These are phyloP conservation scores for Hanseniaspora nectarophila DNA, from an alignment of 805 yeast genomes.

Conservation along the genomic window DNA sequence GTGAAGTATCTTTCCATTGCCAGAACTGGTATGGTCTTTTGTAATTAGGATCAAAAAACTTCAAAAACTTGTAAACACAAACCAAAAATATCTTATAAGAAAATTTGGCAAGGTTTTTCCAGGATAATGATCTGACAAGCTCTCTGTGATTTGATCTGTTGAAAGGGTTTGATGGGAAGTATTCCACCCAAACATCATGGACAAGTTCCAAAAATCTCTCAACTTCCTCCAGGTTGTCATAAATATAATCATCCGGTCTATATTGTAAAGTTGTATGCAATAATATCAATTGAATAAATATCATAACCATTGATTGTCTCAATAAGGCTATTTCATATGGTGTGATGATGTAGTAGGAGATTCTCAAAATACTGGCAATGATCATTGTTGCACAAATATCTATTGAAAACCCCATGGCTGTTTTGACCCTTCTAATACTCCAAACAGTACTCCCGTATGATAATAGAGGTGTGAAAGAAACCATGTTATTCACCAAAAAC, in stretches of 20 bases:
- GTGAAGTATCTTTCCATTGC: conserved; percentile 64
- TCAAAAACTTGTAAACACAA: conserved; percentile 33
- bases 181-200: conserved; percentile 28
- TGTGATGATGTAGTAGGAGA: conserved; percentile 62
- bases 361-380: conserved; percentile 58
- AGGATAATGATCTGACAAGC: conserved; percentile 20
- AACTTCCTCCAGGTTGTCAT: conserved; percentile 30
- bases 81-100: conserved; percentile 23
- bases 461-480: conserved; percentile 71
- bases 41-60: conserved; percentile 60
- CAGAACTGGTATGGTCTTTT: conserved; percentile 58
- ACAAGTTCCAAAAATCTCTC: conserved; percentile 25
- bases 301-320: conserved; percentile 74
- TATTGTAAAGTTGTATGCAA: conserved; percentile 51
- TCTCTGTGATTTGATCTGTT: conserved; percentile 24
- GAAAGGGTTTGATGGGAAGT: conserved; percentile 24
- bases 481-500: conserved; percentile 48
- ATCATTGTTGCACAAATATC: conserved; percentile 90
- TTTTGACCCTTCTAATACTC: conserved; percentile 48
- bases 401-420: conserved; percentile 73
- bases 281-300: conserved; percentile 59
- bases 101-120: conserved; percentile 21
- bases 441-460: conserved; percentile 78
- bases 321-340: conserved; percentile 74
- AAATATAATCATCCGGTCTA: conserved; percentile 37